Base-by-base conservation (phyloP, 208 protist genomes). In the Acanthamoeba lenticulata region DNA sequence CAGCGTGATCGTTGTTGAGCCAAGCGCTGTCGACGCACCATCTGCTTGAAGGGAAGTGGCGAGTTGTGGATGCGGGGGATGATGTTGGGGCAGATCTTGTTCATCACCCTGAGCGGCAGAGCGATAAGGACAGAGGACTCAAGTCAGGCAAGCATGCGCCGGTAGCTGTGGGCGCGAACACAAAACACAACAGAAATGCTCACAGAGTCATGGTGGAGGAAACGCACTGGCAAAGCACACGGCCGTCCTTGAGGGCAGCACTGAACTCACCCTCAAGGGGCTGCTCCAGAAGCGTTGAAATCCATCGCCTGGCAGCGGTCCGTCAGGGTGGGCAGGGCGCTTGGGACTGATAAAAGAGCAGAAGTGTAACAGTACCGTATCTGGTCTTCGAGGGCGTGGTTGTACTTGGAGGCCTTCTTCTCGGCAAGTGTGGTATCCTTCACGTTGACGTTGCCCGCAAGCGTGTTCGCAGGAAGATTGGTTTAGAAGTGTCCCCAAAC, bases 381-480 rank as follows among this genome's bases (percentile, higher is more conserved):
- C 5, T 36, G n/a, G 9, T 45, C 74, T n/a, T 85, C 74, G 4
- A 85, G 44, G 32, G 15, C 74, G 13, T 13, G 2, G 74, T 85
- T 38, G 38, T 85, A 85, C 74, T 85, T 85, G 38, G 74, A 9
- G 36, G 74, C 74, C 74, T 85, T 27, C 74, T 85, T 44, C 38
- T 85, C 44, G 34, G 34, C 40, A 29, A 85, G 38, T 17, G 74
- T 85, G 1, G 65, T 17, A 2, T 74, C 65, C 65, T 74, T 38
- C 65, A 74, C 29, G 11, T 77, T 40, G 34, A 34, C 21, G 21
- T 34, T 77, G 11, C 9, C 15, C 24, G 27, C 15, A 40, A n/a
- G n/a, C n/a, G n/a, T 40, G 29, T 77, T 29, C 24, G 29, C 9
- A 77, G 15, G 29, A 77, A 34, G 27, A 77, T 29, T 40, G 27